phyloP scores from a whole-genome alignment of 1,139 yeast species.

The Groenewaldozyma auringiensis region DNA sequence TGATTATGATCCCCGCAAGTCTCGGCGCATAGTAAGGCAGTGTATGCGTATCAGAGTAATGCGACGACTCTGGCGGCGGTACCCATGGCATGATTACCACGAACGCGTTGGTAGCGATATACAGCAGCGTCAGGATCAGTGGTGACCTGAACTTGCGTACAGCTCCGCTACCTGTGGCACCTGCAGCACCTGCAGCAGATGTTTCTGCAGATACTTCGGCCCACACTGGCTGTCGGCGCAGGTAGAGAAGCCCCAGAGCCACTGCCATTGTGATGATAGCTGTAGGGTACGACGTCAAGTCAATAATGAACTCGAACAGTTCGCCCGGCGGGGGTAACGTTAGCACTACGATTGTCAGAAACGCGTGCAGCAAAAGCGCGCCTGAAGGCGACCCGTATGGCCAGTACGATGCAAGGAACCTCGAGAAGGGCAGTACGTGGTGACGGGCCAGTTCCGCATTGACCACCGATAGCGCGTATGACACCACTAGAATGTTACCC shows the following conservation, averaged over 20 bases:
- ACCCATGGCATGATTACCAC: slow-evolving; percentile 52
- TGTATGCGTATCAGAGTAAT: slow-evolving; percentile 19
- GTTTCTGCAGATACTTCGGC: background rate
- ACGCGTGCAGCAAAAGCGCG: slow-evolving; percentile 45
- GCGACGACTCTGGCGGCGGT: slow-evolving; percentile 37
- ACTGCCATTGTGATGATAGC: slow-evolving; percentile 61
- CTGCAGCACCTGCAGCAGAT: too few relatives aligned
- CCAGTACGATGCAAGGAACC: slow-evolving; percentile 40
- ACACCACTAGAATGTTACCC: slow-evolving; percentile 72
- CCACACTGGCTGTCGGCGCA: slow-evolving; percentile 22
- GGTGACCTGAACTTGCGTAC: slow-evolving; percentile 32
- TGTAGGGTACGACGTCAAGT: slow-evolving; percentile 68
- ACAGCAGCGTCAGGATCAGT: slow-evolving; percentile 29
- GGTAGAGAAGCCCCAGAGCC: slow-evolving; percentile 61
- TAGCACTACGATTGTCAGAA: slow-evolving; percentile 44
- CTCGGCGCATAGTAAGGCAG: slow-evolving; percentile 56
- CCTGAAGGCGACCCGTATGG: slow-evolving; percentile 50
- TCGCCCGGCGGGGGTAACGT: slow-evolving; percentile 69
- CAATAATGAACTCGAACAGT: slow-evolving; percentile 66
- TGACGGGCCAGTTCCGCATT: slow-evolving; percentile 69
- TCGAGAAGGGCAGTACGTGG: slow-evolving; percentile 63
- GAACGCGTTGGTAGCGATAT: slow-evolving; percentile 44
- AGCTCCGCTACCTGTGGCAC: background rate
- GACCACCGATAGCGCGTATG: slow-evolving; percentile 67
- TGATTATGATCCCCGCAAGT: slow-evolving; percentile 42